Base-by-base conservation (phyloP, 805 yeast genomes). In the Hermanozyma aechmeae region DNA sequence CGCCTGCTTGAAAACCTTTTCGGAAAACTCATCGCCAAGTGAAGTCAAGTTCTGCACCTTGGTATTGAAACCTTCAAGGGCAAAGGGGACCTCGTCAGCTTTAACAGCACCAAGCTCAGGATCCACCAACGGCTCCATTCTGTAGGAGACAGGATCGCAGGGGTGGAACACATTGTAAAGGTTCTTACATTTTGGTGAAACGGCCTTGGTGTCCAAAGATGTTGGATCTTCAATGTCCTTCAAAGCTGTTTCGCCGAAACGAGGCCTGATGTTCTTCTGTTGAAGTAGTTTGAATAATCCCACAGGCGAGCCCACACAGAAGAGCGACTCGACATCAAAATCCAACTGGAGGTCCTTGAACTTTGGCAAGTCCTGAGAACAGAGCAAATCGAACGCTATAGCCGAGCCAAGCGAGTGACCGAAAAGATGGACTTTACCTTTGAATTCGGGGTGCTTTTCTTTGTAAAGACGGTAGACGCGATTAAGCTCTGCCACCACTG, bases 401-500 rank as follows among this genome's bases (percentile, higher is more conserved):
- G 89, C 81, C 3, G 95, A 79, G 0, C 98, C 98, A 20, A 89
- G 58, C 0, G 97, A 89, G 51, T 89, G 98, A 2, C 96, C 97
- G 34, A 86, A 58, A 2, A 89, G 52, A 41, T 89, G 86, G 1
- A 89, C 76, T 39, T 77, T 72, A 0, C 95, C 95, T n/a, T 74
- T 61, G 51, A 82, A 83, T 13, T 64, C 53, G 0, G 94, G 93
- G 39, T 87, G 76, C 27, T 69, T 57, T 29, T 74, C 65, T 34
- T 64, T 53, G 50, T 76, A 89, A 19, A 68, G 51, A 4, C 61
- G 52, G 49, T 73, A 81, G 2, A 78, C 71, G 2, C 63, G 43
- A 50, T 86, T 87, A 25, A 85, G 63, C 37, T 80, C 79, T 4
- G 43, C 38, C 5, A 71, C 68, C 1, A 85, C 95, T 10, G 69